Percentiles rank a stretch among this genome's conserved stretches.
Evolutionary conservation across 345 rosid genomes (phyloP).

Genomic region (Lepidium aucheri): DNA sequence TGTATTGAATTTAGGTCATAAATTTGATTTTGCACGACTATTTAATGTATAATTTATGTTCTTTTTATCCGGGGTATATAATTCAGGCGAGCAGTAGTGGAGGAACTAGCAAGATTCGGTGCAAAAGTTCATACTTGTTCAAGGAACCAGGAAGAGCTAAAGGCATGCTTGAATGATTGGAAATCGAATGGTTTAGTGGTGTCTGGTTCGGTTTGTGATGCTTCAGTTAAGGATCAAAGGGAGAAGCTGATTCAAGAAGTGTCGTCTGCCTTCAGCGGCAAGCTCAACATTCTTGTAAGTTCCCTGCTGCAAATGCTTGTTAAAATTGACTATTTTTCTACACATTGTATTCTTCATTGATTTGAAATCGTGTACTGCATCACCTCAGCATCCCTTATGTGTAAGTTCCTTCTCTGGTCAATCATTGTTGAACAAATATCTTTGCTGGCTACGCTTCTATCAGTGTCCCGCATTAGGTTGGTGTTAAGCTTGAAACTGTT

Average conservation of each 20-base stretch:
- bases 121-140: constrained; percentile 75
- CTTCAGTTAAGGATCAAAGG: constrained; percentile 41
- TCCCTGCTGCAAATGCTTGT: not conserved
- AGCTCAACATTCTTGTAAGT: constrained; percentile 65
- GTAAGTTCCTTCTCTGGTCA: constrained; percentile 17
- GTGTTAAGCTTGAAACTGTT: not conserved
- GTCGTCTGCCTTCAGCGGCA: constrained; percentile 39
- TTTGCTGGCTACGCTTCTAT: not conserved
- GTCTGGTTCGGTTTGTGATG: constrained; percentile 75
- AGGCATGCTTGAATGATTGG: constrained; percentile 51
- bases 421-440: not conserved
- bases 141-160: constrained; percentile 57
- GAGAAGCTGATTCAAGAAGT: constrained; percentile 49
- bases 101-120: constrained; percentile 66
- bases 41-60: not conserved
- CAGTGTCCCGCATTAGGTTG: not conserved
- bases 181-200: constrained; percentile 44
- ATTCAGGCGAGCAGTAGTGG: constrained; percentile 57
- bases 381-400: constrained; percentile 36
- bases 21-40: not conserved
- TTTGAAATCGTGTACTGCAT: not conserved
- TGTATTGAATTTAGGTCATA: not conserved
- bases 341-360: not conserved
- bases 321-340: not conserved
- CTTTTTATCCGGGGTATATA: not conserved